Evolutionary conservation across 2,329 filamentous ascomycete species (phyloP).

Genomic region (Botrytis pseudocinerea): DNA sequence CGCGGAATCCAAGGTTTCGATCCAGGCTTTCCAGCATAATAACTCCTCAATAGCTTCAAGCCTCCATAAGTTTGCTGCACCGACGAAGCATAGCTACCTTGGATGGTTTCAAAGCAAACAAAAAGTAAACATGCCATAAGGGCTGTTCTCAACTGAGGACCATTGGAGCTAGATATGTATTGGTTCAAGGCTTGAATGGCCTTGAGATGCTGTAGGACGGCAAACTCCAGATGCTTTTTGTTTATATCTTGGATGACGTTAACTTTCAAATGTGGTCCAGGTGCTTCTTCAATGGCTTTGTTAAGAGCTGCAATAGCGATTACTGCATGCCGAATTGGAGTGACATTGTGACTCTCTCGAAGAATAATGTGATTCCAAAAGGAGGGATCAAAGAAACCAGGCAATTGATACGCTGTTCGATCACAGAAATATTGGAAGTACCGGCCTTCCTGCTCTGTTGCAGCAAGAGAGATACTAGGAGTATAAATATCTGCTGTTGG

Average conservation of each 20-base stretch:
- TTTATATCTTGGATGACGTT: slow-evolving; percentile 46
- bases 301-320: slow-evolving; percentile 66
- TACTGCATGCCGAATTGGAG: slow-evolving; percentile 64
- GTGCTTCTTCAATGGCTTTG: slow-evolving; percentile 56
- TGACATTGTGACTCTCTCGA: slow-evolving; percentile 60
- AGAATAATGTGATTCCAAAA: slow-evolving; percentile 65
- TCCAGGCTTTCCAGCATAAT: slow-evolving; percentile 34
- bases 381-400: slow-evolving; percentile 63
- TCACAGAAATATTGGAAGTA: slow-evolving; percentile 64
- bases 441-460: slow-evolving; percentile 53
- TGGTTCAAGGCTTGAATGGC: slow-evolving; percentile 55
- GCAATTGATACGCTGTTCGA: slow-evolving; percentile 61
- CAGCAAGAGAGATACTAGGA: slow-evolving; percentile 47
- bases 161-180: slow-evolving; percentile 47
- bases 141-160: slow-evolving; percentile 45
- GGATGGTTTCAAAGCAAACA: slow-evolving; percentile 39
- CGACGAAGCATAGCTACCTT: slow-evolving; percentile 56
- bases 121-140: slow-evolving; percentile 39
- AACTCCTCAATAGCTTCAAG: slow-evolving; percentile 53
- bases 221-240: slow-evolving; percentile 57
- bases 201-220: slow-evolving; percentile 58
- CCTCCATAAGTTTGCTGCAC: slow-evolving; percentile 62
- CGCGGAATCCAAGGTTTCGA: slow-evolving; percentile 31
- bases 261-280: slow-evolving; percentile 35
- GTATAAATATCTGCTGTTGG: slow-evolving; percentile 29